Conservation (phyloP, 352 stramenopile genomes). For the Pythium aquatile region DNA sequence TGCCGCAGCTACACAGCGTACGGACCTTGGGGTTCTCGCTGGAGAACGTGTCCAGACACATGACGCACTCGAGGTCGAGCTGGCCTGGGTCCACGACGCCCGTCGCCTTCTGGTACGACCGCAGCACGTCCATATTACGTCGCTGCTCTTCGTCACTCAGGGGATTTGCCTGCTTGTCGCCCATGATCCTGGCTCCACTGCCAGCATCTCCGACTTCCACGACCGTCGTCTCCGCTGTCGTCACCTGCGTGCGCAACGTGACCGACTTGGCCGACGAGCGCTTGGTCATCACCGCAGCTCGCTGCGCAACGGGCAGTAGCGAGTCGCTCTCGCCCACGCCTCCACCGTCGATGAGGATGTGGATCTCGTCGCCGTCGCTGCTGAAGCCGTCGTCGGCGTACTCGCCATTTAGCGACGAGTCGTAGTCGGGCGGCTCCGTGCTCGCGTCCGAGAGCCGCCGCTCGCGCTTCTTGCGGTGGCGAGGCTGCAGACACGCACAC, state of each 20-base stretch:
- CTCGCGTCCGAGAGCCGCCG: slow-evolving; percentile 53
- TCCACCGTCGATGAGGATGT: slow-evolving; percentile 42
- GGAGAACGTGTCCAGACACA: slow-evolving; percentile 33
- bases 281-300: slow-evolving; percentile 20
- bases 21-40: slow-evolving; percentile 74
- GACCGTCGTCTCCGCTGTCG: not conserved
- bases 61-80: slow-evolving; percentile 84
- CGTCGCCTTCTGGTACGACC: slow-evolving; percentile 67
- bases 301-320: slow-evolving; percentile 13
- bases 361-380: slow-evolving; percentile 27
- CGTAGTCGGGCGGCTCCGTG: slow-evolving; percentile 1
- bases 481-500: slow-evolving; percentile 75
- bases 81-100: slow-evolving; percentile 62
- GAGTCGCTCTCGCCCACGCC: slow-evolving; percentile 20
- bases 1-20: slow-evolving; percentile 83
- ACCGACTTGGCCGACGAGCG: slow-evolving; percentile 25
- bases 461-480: slow-evolving; percentile 45
- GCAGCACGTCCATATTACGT: slow-evolving; percentile 47
- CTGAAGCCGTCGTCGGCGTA: slow-evolving; percentile 12
- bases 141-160: slow-evolving; percentile 18
- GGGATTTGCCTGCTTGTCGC: slow-evolving; percentile 12
- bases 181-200: not conserved
- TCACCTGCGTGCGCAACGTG: slow-evolving; percentile 3
- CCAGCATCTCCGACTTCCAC: not conserved
- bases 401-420: slow-evolving; percentile 8